A percentile compares a stretch with the other conserved stretches of the same genome.
phyloP scores from a whole-genome alignment of 202 grass and related monocot species.

The Schoenoplectus triqueter region DNA sequence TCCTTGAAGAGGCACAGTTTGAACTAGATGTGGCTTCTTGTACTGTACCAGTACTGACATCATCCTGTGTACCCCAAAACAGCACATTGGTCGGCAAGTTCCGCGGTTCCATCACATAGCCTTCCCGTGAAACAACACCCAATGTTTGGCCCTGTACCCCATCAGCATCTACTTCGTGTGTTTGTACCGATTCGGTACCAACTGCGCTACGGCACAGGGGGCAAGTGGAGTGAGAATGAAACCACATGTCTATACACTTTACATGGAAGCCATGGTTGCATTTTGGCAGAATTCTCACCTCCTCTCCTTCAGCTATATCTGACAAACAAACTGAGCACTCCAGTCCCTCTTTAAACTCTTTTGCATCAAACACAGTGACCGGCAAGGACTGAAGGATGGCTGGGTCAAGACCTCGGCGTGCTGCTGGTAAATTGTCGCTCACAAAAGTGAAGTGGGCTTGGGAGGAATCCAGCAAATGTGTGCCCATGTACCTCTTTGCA shows the following conservation, averaged over 20 bases:
- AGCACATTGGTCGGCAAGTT: slow-evolving; percentile 70
- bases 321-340: slow-evolving; percentile 86
- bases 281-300: slow-evolving; percentile 69
- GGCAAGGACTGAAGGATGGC: slow-evolving; percentile 44
- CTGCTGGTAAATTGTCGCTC: slow-evolving; percentile 35
- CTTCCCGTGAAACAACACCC: slow-evolving; percentile 16
- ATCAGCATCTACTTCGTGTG: slow-evolving; percentile 41
- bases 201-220: slow-evolving; percentile 79
- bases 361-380: slow-evolving; percentile 19
- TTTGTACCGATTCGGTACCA: slow-evolving; percentile 27
- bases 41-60: slow-evolving; percentile 40
- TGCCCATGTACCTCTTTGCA: slow-evolving; percentile 60
- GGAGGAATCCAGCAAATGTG: slow-evolving; percentile 10
- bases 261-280: slow-evolving; percentile 80
- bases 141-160: not conserved
- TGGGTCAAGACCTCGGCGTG: slow-evolving; percentile 50
- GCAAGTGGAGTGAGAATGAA: slow-evolving; percentile 83
- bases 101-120: slow-evolving; percentile 37
- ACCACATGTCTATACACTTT: slow-evolving; percentile 94
- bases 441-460: slow-evolving; percentile 51
- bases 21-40: slow-evolving; percentile 38
- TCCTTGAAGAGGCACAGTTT: slow-evolving; percentile 30
- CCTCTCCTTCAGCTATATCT: slow-evolving; percentile 70
- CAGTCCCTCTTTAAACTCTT: slow-evolving; percentile 40
- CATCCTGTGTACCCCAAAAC: slow-evolving; percentile 74